Evolutionary conservation across 1,139 yeast species (phyloP).

Genomic region (Pichia sp.): DNA sequence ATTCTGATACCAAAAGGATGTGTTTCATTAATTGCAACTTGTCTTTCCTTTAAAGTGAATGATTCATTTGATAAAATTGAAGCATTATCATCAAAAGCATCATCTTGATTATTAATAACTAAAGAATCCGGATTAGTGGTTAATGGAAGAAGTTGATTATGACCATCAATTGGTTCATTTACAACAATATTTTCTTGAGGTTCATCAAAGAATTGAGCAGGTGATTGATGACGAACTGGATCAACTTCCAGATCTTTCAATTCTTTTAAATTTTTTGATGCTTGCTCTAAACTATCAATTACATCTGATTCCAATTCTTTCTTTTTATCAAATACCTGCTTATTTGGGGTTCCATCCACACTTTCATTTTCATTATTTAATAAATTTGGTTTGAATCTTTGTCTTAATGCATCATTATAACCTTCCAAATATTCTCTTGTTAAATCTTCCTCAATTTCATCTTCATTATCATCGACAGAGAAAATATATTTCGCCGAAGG

Average conservation of each 20-base stretch:
- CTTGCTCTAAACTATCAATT: slow-evolving; percentile 19
- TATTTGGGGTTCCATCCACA: slow-evolving; percentile 4
- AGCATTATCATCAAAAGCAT: slow-evolving; percentile 32
- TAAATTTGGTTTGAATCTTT: slow-evolving; percentile 18
- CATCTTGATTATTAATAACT: too few species aligned
- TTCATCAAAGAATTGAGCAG: not conserved
- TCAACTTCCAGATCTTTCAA: slow-evolving; percentile 26
- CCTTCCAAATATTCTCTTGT: slow-evolving; percentile 68
- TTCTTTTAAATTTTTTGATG: slow-evolving; percentile 22
- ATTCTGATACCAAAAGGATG: slow-evolving; percentile 98
- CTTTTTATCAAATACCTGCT: too few species aligned
- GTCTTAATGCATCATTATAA: slow-evolving; percentile 59
- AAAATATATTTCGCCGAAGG: slow-evolving; percentile 37
- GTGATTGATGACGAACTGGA: slow-evolving; percentile 11
- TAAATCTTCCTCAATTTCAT: slow-evolving; percentile 51
- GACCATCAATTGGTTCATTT: not conserved
- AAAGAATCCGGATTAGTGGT: not conserved
- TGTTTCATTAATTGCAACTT: slow-evolving; percentile 90
- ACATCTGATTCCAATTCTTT: slow-evolving; percentile 26
- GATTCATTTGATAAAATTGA: slow-evolving; percentile 66
- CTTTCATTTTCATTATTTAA: too few species aligned
- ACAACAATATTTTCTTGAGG: not conserved
- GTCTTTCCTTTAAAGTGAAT: slow-evolving; percentile 85
- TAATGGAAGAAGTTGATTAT: not conserved
- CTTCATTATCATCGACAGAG: slow-evolving; percentile 74